phyloP scores from a whole-genome alignment of 768 basidiomycete genomes.

The Melanogaster broomeanus region DNA sequence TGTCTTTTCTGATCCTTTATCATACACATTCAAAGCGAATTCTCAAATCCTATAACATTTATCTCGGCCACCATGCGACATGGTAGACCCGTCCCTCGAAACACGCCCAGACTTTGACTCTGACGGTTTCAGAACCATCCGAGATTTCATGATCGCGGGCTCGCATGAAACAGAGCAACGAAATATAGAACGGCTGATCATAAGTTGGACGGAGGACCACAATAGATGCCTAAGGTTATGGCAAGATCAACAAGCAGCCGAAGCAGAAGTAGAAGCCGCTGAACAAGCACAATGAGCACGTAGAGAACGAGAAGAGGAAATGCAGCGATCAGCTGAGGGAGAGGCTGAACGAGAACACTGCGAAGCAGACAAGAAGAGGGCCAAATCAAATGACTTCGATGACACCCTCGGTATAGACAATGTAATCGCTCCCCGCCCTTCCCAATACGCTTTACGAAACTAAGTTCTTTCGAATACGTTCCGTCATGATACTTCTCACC shows the following conservation, averaged over 20 bases:
- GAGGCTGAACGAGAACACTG: not conserved
- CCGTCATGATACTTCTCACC: slow-evolving; percentile 15
- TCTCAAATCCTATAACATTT: too few species aligned
- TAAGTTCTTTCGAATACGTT: slow-evolving; percentile 2
- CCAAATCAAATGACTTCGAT: not conserved
- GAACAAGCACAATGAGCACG: not conserved
- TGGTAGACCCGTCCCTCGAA: not conserved
- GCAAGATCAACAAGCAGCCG: not conserved
- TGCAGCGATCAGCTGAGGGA: not conserved
- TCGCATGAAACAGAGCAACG: not conserved
- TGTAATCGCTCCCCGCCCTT: not conserved
- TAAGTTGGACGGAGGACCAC: not conserved
- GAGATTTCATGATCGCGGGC: not conserved
- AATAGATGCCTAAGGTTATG: not conserved
- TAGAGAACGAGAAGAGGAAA: not conserved
- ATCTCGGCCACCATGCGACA: not conserved
- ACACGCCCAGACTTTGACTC: not conserved
- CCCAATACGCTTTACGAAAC: slow-evolving; percentile 10
- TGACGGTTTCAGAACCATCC: not conserved
- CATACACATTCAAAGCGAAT: too few species aligned
- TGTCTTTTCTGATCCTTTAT: too few species aligned
- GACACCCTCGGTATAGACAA: not conserved
- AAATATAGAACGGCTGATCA: not conserved
- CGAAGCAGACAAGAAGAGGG: not conserved
- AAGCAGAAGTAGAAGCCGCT: not conserved